Evolutionary conservation across 108 stramenopile species (phyloP).

Genomic region (Skeletonema tropicum): DNA sequence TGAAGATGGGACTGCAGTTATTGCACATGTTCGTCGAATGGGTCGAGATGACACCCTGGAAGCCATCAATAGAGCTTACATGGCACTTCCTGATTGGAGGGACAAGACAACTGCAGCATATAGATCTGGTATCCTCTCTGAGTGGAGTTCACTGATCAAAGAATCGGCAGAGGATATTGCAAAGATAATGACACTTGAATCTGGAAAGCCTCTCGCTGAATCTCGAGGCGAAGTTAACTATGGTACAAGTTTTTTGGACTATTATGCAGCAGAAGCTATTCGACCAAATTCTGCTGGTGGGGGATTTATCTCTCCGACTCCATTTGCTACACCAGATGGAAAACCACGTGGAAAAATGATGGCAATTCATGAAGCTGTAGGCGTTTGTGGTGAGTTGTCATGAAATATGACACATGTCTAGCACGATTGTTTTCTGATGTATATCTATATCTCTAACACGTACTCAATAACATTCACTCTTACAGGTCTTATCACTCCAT

Average conservation of each 20-base stretch:
- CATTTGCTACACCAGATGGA: constrained; percentile 50
- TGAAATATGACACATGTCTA: neutral
- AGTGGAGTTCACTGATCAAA: constrained; percentile 69
- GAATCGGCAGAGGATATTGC: constrained; percentile 44
- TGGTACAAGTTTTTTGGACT: constrained; percentile 85
- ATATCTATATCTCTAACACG: neutral
- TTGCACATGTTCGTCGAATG: constrained; percentile 38
- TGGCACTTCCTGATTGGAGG: constrained; percentile 57
- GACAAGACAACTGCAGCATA: constrained; percentile 67
- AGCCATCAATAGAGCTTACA: constrained; percentile 47
- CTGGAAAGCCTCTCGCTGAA: constrained; percentile 94
- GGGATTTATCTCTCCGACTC: constrained; percentile 65
- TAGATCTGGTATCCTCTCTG: constrained; percentile 49
- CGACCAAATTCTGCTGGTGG: constrained; percentile 79
- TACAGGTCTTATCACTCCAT: constrained; percentile 82
- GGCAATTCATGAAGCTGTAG: constrained; percentile 88
- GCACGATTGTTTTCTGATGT: neutral
- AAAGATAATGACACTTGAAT: constrained; percentile 88
- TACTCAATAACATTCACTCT: neutral
- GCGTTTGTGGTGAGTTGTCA: constrained; percentile 51
- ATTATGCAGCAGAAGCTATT: constrained; percentile 87
- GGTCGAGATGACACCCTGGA: constrained; percentile 37
- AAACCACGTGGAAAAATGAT: constrained; percentile 69
- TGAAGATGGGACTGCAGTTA: constrained; percentile 34
- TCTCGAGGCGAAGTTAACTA: constrained; percentile 88